Base-by-base conservation (phyloP, 805 yeast genomes). In the Candida dajiaensis region DNA sequence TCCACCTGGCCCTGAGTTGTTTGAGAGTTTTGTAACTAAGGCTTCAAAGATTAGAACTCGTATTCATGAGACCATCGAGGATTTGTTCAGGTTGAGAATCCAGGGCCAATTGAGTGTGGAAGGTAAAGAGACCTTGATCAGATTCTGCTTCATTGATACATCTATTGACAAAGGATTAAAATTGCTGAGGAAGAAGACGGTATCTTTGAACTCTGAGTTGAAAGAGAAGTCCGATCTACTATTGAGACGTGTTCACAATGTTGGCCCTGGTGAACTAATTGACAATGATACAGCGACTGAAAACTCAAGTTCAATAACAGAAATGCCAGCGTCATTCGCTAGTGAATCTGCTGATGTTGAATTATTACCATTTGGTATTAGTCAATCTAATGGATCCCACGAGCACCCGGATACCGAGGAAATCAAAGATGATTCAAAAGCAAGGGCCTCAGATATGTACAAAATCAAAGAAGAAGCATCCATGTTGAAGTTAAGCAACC, bases 61-160 rank as follows among this genome's bases (percentile, higher is more conserved):
- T 35, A 67, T 82, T 29, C 73, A 70, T 35, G 69, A 71, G 26
- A 69, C 80, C 2, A 74, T 80, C 41, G 72, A 73, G 35, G 85
- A 81, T 48, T 66, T 89, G 44, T 76, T 83, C 57, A 71, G 70
- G 38, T 64, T 83, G 41, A 81, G 85, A 59, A 61, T 74, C 16
- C 70, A 74, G 42, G 77, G 76, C 19, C 70, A 75, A 50, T 69
- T 88, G 51, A 80, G 72, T 43, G 58, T 78, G 2, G 88, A 84
- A 52, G 96, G 95, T 18, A 86, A 86, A 61, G 96, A 89, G 63
- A 74, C 89, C 1, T 67, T 88, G 38, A 75, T 89, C 19, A 72
- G 90, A 50, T 70, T 88, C 47, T 78, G 87, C 44, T 81, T 81
- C 45, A 71, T 88, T 47, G 90, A 85, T 60, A 76, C 85, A 1